Base-by-base conservation (phyloP, 164 flowering plant genomes). In the Macadamia tetraphylla region DNA sequence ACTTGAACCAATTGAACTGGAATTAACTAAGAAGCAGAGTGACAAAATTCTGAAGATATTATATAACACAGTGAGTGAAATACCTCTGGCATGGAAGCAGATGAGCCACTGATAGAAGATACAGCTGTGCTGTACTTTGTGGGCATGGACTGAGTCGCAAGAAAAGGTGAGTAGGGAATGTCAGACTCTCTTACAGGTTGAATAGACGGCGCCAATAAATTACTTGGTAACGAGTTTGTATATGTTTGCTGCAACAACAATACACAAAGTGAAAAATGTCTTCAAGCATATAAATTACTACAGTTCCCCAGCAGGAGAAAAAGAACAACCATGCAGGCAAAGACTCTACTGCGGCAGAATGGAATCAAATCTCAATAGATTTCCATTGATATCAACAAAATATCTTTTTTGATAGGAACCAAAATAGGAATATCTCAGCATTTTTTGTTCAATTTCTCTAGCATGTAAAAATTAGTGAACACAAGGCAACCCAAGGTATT, bases 41-140 rank as follows among this genome's bases (percentile, higher is more conserved):
- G 23, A 67, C 51, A 46, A 46, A 51, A 2, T 44, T 6, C 62
- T 29, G 53, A 15, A 70, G 62, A 53, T 23, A 53, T 58, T 32
- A 49, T 3, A 23, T 18, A 3, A 46, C n/a, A 51, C 23, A 23
- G 23, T 23, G 55, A 29, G n/a, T 9, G 59, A 6, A 17, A 66
- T 78, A 95, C 99, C 94, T 92, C 99, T 32, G 90, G 69, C 81
- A 86, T 78, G 30, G 99, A 84, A 61, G 83, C 75, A 55, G 86
- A 71, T 43, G 90, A 81, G 68, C 87, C 88, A 67, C 85, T 78
- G 51, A 95, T 77, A 44, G 93, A 82, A 77, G 96, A 78, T 58
- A 74, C 81, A 11, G 79, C 35, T 60, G 70, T 86, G 78, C 81
- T 79, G 77, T 81, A 89, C 71, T 92, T 95, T 53, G 93, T 68